Conservation (phyloP, 1,139 yeast genomes). For the Pichia sp. region DNA sequence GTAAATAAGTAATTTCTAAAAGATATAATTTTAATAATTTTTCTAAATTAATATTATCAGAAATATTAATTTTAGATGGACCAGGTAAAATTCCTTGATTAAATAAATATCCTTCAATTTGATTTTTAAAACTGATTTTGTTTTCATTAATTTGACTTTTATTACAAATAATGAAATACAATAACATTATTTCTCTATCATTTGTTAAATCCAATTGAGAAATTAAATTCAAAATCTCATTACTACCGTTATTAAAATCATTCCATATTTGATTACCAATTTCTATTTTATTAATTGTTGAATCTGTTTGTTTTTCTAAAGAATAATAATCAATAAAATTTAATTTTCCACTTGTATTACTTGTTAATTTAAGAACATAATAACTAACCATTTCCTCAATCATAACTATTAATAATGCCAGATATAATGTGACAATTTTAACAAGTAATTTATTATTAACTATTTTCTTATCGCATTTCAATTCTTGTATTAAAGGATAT, state of each 20-base stretch:
- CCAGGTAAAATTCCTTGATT: no score
- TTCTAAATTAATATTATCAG: no score
- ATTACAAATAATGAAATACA: no score
- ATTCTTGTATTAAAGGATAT: slow-evolving; percentile 1
- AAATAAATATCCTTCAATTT: no score
- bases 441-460: neutral
- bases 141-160: neutral
- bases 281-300: neutral
- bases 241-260: neutral
- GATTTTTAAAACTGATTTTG: slow-evolving; percentile 3
- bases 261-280: neutral
- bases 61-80: no score
- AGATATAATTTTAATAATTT: no score
- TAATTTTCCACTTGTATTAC: neutral
- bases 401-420: slow-evolving; percentile 1
- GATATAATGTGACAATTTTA: slow-evolving; percentile 2
- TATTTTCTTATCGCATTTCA: neutral
- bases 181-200: no score
- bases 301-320: no score
- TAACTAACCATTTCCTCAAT: slow-evolving; percentile 5
- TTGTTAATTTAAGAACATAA: slow-evolving; percentile 1
- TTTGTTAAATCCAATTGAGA: no score
- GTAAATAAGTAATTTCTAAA: no score
- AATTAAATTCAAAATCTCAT: no score
- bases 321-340: slow-evolving; percentile 3